Conservation (phyloP, 164 flowering plant genomes). For the Amborella trichopoda region DNA sequence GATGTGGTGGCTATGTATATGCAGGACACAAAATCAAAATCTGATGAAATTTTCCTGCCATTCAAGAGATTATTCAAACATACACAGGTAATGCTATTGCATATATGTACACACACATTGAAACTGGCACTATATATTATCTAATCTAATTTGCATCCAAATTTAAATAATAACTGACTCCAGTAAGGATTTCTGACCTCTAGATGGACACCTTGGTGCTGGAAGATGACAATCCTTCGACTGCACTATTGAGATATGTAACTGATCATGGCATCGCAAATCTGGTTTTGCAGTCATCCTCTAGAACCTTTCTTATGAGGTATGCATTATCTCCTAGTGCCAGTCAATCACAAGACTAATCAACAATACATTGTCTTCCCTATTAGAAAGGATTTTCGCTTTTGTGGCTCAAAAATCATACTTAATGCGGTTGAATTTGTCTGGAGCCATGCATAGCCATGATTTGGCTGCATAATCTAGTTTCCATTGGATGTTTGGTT, state of each 20-base stretch:
- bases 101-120: not conserved
- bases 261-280: conserved; percentile 27
- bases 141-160: conserved; percentile 1
- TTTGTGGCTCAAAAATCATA: too few species aligned
- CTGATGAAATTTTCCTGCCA: conserved; percentile 36
- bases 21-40: conserved; percentile 36
- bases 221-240: conserved; percentile 62
- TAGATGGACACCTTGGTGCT: conserved; percentile 66
- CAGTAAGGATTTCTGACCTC: too few species aligned
- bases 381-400: too few species aligned
- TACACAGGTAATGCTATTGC: conserved; percentile 16
- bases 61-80: conserved; percentile 40
- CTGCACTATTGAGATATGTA: conserved; percentile 42
- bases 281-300: conserved; percentile 58
- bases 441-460: too few species aligned
- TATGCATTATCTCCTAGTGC: too few species aligned
- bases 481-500: too few species aligned
- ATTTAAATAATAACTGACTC: not conserved
- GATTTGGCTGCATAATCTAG: too few species aligned
- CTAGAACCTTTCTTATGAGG: conserved; percentile 37
- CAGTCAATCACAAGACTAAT: too few species aligned
- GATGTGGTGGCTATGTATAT: conserved; percentile 42
- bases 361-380: too few species aligned
- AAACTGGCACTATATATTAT: not conserved
- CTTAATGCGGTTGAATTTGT: too few species aligned